Conservation (phyloP, 192 early-diverging fungal species). For the Linnemannia schmuckeri region DNA sequence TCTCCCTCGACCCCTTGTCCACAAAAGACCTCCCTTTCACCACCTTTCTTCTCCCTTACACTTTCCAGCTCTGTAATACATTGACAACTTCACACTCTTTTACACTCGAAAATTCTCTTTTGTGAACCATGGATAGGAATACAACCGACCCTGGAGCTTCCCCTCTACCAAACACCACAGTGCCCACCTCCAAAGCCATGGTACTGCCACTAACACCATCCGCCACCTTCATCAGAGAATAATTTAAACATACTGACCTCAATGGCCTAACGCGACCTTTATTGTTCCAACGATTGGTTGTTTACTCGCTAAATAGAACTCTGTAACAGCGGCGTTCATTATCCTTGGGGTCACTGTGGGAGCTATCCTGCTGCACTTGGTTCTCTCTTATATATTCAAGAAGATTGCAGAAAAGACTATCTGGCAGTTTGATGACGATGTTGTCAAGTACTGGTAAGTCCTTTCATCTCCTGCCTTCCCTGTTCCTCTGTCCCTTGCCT, state of each 20-base stretch:
- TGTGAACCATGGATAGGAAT: slow-evolving; percentile 31
- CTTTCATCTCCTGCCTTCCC: neutral
- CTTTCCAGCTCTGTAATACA: too few relatives aligned
- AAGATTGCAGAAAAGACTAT: slow-evolving; percentile 44
- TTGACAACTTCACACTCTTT: neutral
- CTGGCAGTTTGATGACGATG: slow-evolving; percentile 57
- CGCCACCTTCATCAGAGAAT: too few relatives aligned
- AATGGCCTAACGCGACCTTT: neutral
- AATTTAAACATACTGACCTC: too few relatives aligned
- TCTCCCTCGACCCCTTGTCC: neutral
- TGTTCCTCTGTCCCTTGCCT: neutral
- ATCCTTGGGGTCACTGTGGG: slow-evolving; percentile 46
- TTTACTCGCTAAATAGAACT: slow-evolving; percentile 10
- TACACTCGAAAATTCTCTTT: too few relatives aligned
- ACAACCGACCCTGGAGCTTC: slow-evolving; percentile 10
- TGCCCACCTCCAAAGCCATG: slow-evolving; percentile 33
- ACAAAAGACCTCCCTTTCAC: neutral
- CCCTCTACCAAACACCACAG: neutral
- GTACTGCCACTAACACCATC: slow-evolving; percentile 15
- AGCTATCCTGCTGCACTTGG: slow-evolving; percentile 39
- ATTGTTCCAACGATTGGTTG: neutral
- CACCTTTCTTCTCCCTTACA: neutral
- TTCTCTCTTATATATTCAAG: slow-evolving; percentile 44
- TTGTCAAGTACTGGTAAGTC: slow-evolving; percentile 55
- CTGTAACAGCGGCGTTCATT: slow-evolving; percentile 53